phyloP scores from a whole-genome alignment of 2,329 filamentous ascomycete genomes.

The Huntiella savannae region DNA sequence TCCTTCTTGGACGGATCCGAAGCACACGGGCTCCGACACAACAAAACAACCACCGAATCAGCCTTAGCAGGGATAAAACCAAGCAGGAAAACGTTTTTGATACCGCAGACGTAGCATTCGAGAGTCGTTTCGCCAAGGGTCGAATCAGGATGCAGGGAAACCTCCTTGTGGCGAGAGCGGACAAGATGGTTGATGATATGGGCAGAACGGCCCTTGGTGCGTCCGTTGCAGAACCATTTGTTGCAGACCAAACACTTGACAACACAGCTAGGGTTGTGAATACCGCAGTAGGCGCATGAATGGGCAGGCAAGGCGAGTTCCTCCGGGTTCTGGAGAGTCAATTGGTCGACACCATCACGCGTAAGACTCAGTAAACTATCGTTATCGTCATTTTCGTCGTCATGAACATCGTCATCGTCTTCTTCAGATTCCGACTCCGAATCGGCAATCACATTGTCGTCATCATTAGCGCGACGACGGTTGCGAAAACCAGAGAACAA shows the following conservation, averaged over 20 bases:
- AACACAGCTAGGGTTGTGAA: slow-evolving; percentile 85
- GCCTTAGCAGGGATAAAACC: slow-evolving; percentile 98
- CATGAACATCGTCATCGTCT: slow-evolving; percentile 28
- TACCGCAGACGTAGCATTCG: slow-evolving; percentile 98
- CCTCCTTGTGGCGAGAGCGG: slow-evolving; percentile 93
- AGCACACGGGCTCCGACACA: slow-evolving; percentile 92
- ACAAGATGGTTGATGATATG: slow-evolving; percentile 98
- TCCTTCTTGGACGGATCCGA: slow-evolving; percentile 92
- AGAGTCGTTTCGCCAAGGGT: slow-evolving; percentile 87
- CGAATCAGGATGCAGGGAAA: slow-evolving; percentile 85
- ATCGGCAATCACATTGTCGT: slow-evolving; percentile 71
- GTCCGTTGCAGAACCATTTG: slow-evolving; percentile 98
- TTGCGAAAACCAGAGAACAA: slow-evolving; percentile 39
- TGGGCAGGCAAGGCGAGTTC: slow-evolving; percentile 83
- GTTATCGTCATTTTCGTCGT: slow-evolving; percentile 61
- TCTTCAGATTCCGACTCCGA: slow-evolving; percentile 78
- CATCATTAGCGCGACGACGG: slow-evolving; percentile 61
- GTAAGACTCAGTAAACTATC: slow-evolving; percentile 63
- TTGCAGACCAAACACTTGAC: slow-evolving; percentile 90
- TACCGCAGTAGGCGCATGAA: slow-evolving; percentile 95
- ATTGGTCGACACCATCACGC: slow-evolving; percentile 52
- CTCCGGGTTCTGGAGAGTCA: slow-evolving; percentile 38
- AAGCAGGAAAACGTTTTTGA: slow-evolving; percentile 95
- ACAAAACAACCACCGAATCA: slow-evolving; percentile 88
- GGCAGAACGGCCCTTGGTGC: slow-evolving; percentile 87